Evolutionary conservation across 768 basidiomycete species (phyloP), one percentile per base, ranked within the genome.

Genomic region (Suillus occidentalis): DNA sequence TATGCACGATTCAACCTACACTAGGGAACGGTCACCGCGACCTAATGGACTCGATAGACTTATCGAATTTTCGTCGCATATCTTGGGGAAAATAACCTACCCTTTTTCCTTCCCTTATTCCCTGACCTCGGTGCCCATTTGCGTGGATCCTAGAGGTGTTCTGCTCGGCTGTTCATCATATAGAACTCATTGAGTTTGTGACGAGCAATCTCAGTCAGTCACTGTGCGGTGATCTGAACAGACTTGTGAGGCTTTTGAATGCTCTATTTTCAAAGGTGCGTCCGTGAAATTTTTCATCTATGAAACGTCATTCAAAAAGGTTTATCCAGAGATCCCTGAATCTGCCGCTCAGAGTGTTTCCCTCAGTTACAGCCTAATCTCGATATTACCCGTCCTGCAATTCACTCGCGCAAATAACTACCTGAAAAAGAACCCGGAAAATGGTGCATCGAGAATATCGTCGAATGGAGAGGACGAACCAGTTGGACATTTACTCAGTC

Each of bases 31-130:
- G n/a, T n/a, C n/a, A n/a, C n/a, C n/a, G 88, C 6, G 97, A 99
- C 74, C 78, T 99, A 56, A 77, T 92, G 49, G 97, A 97, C 9
- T 77, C 81, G 39, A 90, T 99, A 66, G 96, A 99, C 75, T 82
- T 97, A 16, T 86, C 89, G 0, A 92, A 91, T 0, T 97, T 86
- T 75, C 89, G 97, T 20, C 85, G 93, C 25, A 90, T 98, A 62
- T 91, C 92, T 65, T 95, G 94, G 1, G 92, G 95, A 97, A 75
- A 82, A 90, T 68, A 83, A 96, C 66, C 89, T 95, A 1, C 92
- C 97, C 0, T 95, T 99, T 78, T 99, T 99, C 82, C 82, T 99
- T 8, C 84, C 97, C 42, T 92, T 90, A 1, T 99, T 97, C 81
- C 72, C 90, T 37, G 92, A 97, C 93, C 4, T 85, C 84, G 67